phyloP scores from a whole-genome alignment of 2,329 filamentous ascomycete species.

The Colletotrichum sp. region DNA sequence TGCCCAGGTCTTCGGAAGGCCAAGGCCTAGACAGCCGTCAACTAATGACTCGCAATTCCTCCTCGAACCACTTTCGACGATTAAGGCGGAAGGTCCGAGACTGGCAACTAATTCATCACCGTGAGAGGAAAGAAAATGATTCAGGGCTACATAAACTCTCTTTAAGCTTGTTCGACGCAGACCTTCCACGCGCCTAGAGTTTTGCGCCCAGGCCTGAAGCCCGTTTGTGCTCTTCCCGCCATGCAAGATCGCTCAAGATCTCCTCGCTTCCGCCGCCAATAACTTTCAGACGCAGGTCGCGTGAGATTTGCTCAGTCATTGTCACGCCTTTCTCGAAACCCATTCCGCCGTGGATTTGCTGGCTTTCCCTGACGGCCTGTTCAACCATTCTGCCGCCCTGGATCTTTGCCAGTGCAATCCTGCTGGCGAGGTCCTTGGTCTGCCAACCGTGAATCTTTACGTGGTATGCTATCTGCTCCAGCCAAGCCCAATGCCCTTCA shows the following conservation, averaged over 20 bases:
- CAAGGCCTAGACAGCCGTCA: neutral
- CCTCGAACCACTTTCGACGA: neutral
- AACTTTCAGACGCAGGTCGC: slow-evolving; percentile 56
- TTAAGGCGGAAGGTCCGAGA: neutral
- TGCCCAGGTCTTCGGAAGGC: neutral
- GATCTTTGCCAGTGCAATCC: slow-evolving; percentile 45
- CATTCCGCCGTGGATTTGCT: slow-evolving; percentile 58
- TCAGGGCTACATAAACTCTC: neutral
- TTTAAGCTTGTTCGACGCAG: neutral
- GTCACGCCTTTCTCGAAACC: slow-evolving; percentile 55
- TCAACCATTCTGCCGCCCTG: slow-evolving; percentile 54
- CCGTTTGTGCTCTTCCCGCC: slow-evolving; percentile 46
- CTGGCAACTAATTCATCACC: neutral
- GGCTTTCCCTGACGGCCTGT: slow-evolving; percentile 53
- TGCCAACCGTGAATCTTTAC: slow-evolving; percentile 35
- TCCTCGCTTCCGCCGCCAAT: slow-evolving; percentile 60
- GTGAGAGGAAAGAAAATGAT: neutral
- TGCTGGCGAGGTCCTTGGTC: slow-evolving; percentile 31
- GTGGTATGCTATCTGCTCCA: slow-evolving; percentile 65
- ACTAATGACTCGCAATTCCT: neutral
- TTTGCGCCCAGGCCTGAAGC: neutral
- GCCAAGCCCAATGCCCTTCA: slow-evolving; percentile 65
- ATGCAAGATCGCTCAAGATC: slow-evolving; percentile 55
- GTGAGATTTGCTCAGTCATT: slow-evolving; percentile 56
- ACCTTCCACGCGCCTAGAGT: neutral